Evolutionary conservation across 768 basidiomycete genomes (phyloP), one percentile per base, ranked within the genome.

Genomic region (Auricularia cornea): DNA sequence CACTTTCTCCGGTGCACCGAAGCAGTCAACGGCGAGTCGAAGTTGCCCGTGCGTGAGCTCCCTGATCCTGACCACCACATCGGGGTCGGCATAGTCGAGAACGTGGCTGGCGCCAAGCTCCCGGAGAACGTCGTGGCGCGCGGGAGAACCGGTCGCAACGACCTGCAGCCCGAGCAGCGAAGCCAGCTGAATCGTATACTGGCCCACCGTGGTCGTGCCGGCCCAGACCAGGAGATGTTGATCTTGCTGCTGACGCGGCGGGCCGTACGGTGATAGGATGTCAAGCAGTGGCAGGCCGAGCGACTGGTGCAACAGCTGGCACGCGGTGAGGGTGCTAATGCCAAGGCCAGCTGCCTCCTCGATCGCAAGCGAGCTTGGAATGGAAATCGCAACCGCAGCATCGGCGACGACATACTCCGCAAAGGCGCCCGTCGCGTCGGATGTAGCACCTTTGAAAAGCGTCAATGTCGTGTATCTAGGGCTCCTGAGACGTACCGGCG

Each of bases 91-190:
- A 68, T 81, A 80, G 66, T 81, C 79, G 60, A 81, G 72, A 3
- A 74, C 70, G 59, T 76, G 62, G 5, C 72, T 70, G 2, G 79
- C 81, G 31, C 81, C 80, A 12, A 80, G 69, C n/a, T 70, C 69
- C 16, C 68, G 71, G 20, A 80, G 72, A 64, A 76, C 73, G 2
- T 74, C 73, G 64, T 78, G 75, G 64, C 79, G 72, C 41, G 71
- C 72, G 41, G 72, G 63, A 1, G 79, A 80, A 4, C 80, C 79
- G 3, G 77, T 80, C 23, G 75, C 75, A 59, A 81, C 69, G 40
- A 81, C 38, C 8, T 18, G 38, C 38, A 40, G 38, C 18, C 38
- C 38, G 8, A 40, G 38, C 18, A 8, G 8, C 38, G 38, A 8
- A 8, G 38, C 38, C 8, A 40, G 38, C 38, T 40, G 38, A 40